Conservation (phyloP, 345 rosid species). For the Populus tremula region DNA sequence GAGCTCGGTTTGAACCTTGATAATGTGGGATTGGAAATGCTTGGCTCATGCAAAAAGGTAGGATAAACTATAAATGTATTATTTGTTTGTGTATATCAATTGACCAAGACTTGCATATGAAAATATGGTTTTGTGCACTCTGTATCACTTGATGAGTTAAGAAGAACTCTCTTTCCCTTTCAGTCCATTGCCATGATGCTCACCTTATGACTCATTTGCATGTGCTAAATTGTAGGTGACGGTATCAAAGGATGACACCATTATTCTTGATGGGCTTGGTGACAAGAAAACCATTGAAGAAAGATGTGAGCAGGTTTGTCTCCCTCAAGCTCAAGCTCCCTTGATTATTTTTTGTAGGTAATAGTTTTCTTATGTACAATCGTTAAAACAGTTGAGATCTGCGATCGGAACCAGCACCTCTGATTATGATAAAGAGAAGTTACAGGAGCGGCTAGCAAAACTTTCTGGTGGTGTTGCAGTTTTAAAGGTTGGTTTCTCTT, state of each 20-base stretch:
- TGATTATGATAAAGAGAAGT: slow-evolving; percentile 28
- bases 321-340: not conserved
- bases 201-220: not conserved
- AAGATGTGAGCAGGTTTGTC: slow-evolving; percentile 42
- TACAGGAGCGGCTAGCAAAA: slow-evolving; percentile 24
- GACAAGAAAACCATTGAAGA: slow-evolving; percentile 40
- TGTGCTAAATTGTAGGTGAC: slow-evolving; percentile 18
- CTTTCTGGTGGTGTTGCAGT: slow-evolving; percentile 29
- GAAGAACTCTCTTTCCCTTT: not conserved
- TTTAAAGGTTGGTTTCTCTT: slow-evolving; percentile 13
- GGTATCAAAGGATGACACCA: slow-evolving; percentile 37
- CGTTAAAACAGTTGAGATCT: slow-evolving; percentile 29
- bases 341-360: too few species aligned
- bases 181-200: not conserved
- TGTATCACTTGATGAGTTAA: too few species aligned
- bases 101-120: too few species aligned
- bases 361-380: not conserved
- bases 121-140: too few species aligned
- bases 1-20: slow-evolving; percentile 92
- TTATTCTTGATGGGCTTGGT: slow-evolving; percentile 42
- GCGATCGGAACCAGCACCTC: slow-evolving; percentile 36
- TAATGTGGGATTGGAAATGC: slow-evolving; percentile 68
- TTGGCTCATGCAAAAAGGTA: slow-evolving; percentile 91
- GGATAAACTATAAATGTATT: not conserved
- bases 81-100: too few species aligned